Percentiles rank a stretch among this genome's conserved stretches.
These are phyloP conservation scores for Cyclospora cayetanensis DNA, from an alignment of 169 alveolate species.

Conservation along the genomic window DNA sequence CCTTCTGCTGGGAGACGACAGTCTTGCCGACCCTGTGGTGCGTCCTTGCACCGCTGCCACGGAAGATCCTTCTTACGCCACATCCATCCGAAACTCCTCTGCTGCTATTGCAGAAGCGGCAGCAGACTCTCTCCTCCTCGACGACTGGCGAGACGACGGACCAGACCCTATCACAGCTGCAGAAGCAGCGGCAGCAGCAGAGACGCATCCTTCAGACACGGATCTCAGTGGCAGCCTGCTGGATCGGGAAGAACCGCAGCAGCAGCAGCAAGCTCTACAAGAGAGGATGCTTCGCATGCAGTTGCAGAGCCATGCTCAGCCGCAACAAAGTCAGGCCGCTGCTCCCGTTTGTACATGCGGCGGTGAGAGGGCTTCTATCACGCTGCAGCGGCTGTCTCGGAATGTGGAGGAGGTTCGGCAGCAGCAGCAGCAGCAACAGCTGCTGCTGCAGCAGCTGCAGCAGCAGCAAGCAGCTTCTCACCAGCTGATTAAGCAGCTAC, in stretches of 20 bases:
- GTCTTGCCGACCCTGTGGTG: not conserved
- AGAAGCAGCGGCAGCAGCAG: not conserved
- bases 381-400: not conserved
- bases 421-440: not conserved
- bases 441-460: slow-evolving; percentile 8
- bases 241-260: not conserved
- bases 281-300: not conserved
- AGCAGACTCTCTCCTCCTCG: not conserved
- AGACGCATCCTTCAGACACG: not conserved
- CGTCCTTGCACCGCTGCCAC: not conserved
- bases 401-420: not conserved
- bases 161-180: not conserved
- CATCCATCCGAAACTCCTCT: too few species aligned
- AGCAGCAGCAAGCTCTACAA: not conserved
- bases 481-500: not conserved
- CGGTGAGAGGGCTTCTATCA: not conserved
- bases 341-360: not conserved
- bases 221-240: not conserved
- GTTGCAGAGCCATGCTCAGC: not conserved
- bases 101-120: not conserved
- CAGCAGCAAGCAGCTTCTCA: not conserved
- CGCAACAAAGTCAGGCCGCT: not conserved
- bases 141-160: not conserved
- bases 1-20: not conserved
- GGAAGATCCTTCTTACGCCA: not conserved